Evolutionary conservation across 2,329 filamentous ascomycete species (phyloP).

Genomic region (Emergomyces africanus): DNA sequence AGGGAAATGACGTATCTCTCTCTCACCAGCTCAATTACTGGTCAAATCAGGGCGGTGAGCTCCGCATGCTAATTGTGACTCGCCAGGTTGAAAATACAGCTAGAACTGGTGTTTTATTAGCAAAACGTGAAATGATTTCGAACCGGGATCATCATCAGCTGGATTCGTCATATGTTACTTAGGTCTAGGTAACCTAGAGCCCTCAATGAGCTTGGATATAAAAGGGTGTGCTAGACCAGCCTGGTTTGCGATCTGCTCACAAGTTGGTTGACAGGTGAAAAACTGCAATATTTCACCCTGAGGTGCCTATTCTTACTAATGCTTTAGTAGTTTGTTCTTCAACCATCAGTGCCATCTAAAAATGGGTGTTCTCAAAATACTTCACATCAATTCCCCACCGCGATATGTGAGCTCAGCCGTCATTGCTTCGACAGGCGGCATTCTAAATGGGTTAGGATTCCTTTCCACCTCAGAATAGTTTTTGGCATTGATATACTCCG

Average conservation of each 20-base stretch:
- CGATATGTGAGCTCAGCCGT: background rate
- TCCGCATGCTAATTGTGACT: no score
- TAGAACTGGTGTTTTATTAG: background rate
- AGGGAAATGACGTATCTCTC: no score
- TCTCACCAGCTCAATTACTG: no score
- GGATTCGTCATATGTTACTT: background rate
- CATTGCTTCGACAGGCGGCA: background rate
- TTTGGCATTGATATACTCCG: background rate
- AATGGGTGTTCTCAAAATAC: background rate
- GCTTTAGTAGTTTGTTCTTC: no score
- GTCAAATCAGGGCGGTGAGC: no score
- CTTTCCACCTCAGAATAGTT: constrained; percentile 4
- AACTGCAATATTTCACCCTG: background rate
- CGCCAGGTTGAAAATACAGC: background rate
- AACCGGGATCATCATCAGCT: no score
- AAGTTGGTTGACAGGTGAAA: background rate
- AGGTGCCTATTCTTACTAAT: background rate
- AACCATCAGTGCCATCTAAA: background rate
- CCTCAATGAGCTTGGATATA: background rate
- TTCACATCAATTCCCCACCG: constrained; percentile 2
- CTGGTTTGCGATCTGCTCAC: background rate
- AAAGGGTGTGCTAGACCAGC: background rate
- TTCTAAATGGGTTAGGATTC: background rate
- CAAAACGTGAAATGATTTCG: background rate
- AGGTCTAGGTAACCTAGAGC: background rate